A percentile compares a stretch with the other conserved stretches of the same genome.
phyloP scores from a whole-genome alignment of 164 flowering plant species.

The grape (Vitis vinifera) region ASM3070453v1 NC_081823.1:8135501-8136000 shows the following conservation, averaged over 20 bases:
- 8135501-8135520: too few species aligned
- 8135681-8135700: slow-evolving; percentile 5
- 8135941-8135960: neutral
- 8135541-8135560: too few species aligned
- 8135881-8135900: neutral
- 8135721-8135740: slow-evolving; percentile 4
- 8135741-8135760: slow-evolving; percentile 8
- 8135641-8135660: neutral
- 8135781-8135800: neutral
- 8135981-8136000: too few species aligned
- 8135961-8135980: neutral
- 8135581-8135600: too few species aligned
- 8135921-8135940: neutral
- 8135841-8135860: neutral
- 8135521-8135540: too few species aligned
- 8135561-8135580: too few species aligned
- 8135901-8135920: neutral
- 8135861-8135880: neutral
- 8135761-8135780: slow-evolving; percentile 1
- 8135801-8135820: slow-evolving; percentile 12
- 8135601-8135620: too few species aligned
- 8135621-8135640: too few species aligned
- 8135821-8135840: slow-evolving; percentile 10
- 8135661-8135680: slow-evolving; percentile 9
- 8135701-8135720: neutral